These are phyloP conservation scores for Eleusine coracana DNA, from an alignment of 176 grass and related monocot species.

Conservation along the genomic window DNA sequence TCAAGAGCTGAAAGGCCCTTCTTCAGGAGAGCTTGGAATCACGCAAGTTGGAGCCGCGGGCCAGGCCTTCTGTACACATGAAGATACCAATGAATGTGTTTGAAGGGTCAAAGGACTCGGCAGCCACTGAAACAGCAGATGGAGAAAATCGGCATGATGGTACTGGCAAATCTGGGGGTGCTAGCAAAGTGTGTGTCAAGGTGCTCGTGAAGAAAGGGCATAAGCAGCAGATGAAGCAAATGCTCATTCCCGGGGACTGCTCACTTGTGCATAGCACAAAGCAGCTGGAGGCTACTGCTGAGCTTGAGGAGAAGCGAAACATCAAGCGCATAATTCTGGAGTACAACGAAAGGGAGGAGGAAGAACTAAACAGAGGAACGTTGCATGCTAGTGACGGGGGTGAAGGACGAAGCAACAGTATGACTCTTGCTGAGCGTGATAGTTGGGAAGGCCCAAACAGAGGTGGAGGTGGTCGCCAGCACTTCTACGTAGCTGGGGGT, in stretches of 20 bases:
- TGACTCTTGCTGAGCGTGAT: too few relatives aligned
- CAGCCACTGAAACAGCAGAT: slow-evolving; percentile 40
- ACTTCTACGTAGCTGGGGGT: too few relatives aligned
- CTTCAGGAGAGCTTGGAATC: slow-evolving; percentile 81
- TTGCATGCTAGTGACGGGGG: slow-evolving; percentile 11
- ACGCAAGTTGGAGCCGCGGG: slow-evolving; percentile 59
- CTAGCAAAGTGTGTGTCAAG: slow-evolving; percentile 58
- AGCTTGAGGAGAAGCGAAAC: slow-evolving; percentile 69
- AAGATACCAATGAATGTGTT: slow-evolving; percentile 71
- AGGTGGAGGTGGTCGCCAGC: too few relatives aligned
- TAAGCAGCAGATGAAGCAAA: slow-evolving; percentile 82
- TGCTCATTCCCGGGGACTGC: slow-evolving; percentile 69
- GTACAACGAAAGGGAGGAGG: slow-evolving; percentile 79
- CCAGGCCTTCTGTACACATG: slow-evolving; percentile 65
- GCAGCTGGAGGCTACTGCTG: slow-evolving; percentile 57
- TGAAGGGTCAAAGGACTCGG: slow-evolving; percentile 55
- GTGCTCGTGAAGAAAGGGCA: slow-evolving; percentile 84
- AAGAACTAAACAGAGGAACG: slow-evolving; percentile 50
- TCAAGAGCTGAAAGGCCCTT: slow-evolving; percentile 63
- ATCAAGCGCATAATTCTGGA: slow-evolving; percentile 77
- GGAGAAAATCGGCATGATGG: slow-evolving; percentile 33
- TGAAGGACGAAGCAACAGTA: slow-evolving; percentile 27
- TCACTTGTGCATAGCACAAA: slow-evolving; percentile 66
- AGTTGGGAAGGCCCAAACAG: too few relatives aligned
- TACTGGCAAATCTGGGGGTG: background rate